phyloP scores from a whole-genome alignment of 768 basidiomycete species.

The Macrolepiota albuminosa region DNA sequence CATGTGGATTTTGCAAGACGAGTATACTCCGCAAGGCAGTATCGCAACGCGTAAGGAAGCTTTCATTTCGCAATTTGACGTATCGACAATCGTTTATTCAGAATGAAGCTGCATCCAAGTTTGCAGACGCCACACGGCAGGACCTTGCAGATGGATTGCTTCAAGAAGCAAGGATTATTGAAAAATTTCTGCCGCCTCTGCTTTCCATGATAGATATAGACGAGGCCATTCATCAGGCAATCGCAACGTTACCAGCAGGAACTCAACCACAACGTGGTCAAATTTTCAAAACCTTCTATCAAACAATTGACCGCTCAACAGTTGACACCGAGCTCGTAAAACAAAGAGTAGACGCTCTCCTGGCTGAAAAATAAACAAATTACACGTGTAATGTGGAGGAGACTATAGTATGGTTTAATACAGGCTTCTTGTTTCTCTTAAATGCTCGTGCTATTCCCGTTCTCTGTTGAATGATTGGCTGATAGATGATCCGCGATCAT shows the following conservation, averaged over 20 bases:
- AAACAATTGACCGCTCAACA: conserved; percentile 49
- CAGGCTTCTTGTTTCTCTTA: neutral
- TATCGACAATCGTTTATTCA: conserved; percentile 20
- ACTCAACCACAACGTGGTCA: conserved; percentile 33
- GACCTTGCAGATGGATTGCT: conserved; percentile 65
- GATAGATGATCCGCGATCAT: neutral
- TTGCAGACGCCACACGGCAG: conserved; percentile 47
- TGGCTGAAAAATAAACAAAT: conserved; percentile 17
- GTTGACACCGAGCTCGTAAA: conserved; percentile 59
- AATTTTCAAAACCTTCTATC: conserved; percentile 63
- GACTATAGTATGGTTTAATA: conserved; percentile 4
- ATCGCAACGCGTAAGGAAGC: conserved; percentile 48
- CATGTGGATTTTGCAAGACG: conserved; percentile 17
- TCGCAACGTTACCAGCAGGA: conserved; percentile 26
- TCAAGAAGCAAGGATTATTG: conserved; percentile 50
- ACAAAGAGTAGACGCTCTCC: conserved; percentile 38
- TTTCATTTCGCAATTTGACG: neutral
- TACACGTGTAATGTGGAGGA: neutral
- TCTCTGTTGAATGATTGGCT: neutral
- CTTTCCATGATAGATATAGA: conserved; percentile 56
- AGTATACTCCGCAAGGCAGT: conserved; percentile 55
- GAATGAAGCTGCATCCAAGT: conserved; percentile 59
- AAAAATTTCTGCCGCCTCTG: conserved; percentile 55
- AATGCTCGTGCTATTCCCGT: neutral
- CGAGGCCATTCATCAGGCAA: conserved; percentile 36